These are phyloP conservation scores for Rhodamnia rubescens DNA, from an alignment of 345 rosid species.

Conservation along the genomic window DNA sequence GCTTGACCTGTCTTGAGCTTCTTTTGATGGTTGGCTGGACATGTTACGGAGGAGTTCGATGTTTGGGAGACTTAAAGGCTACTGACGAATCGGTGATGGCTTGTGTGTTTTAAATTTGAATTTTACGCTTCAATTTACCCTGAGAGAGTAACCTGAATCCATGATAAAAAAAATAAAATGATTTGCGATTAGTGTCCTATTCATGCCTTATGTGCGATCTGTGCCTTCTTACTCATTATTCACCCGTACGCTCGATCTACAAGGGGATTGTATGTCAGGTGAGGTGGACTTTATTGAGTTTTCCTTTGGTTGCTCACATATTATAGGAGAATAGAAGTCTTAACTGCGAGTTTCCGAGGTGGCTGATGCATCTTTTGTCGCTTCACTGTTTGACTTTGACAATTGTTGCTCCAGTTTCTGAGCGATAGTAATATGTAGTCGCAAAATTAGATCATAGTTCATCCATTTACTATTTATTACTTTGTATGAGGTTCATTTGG, in stretches of 20 bases:
- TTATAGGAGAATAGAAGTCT: background rate
- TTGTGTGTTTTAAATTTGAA: background rate
- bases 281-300: background rate
- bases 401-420: background rate
- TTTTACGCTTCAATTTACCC: background rate
- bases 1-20: background rate
- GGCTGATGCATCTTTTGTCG: background rate
- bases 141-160: background rate
- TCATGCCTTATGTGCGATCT: background rate
- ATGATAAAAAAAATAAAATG: background rate
- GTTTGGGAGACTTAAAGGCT: background rate
- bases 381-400: background rate
- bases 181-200: background rate
- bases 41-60: background rate
- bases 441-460: background rate
- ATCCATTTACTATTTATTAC: background rate
- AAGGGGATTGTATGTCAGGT: background rate
- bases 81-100: background rate
- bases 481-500: background rate
- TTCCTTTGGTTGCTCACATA: background rate
- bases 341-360: background rate
- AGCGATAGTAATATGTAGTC: background rate
- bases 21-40: background rate
- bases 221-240: background rate
- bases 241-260: background rate